Conservation (phyloP, 768 basidiomycete genomes). For the Kondoa malvinella region DNA sequence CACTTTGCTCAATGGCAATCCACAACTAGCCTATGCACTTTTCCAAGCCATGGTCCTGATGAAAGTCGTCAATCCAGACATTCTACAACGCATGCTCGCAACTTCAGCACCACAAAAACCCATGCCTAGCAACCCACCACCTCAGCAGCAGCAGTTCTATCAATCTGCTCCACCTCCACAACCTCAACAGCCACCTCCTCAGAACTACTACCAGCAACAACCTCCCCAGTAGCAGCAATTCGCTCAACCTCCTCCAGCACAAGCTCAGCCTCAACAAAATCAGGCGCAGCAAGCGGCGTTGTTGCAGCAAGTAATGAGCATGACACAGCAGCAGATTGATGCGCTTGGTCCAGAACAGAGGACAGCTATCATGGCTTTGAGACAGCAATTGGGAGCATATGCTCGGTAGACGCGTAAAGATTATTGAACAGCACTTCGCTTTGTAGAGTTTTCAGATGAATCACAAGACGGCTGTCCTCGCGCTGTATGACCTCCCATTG, state of each 20-base stretch:
- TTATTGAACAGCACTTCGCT: no score
- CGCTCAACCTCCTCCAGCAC: no score
- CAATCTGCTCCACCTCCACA: slow-evolving; percentile 15
- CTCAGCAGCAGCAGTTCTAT: slow-evolving; percentile 20
- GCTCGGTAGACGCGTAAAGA: no score
- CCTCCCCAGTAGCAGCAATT: slow-evolving; percentile 15
- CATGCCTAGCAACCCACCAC: neutral
- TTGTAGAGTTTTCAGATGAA: no score
- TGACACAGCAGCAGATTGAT: slow-evolving; percentile 69
- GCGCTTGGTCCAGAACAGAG: slow-evolving; percentile 61
- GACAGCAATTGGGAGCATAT: neutral
- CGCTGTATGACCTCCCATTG: no score
- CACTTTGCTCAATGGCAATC: slow-evolving; percentile 57
- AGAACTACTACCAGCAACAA: slow-evolving; percentile 22
- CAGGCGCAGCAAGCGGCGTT: slow-evolving; percentile 39
- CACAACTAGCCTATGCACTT: slow-evolving; percentile 86
- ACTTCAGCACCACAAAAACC: slow-evolving; percentile 23
- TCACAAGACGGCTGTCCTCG: no score
- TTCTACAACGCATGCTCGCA: slow-evolving; percentile 52
- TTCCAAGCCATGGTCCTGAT: slow-evolving; percentile 86
- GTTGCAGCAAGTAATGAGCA: slow-evolving; percentile 65
- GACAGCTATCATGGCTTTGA: slow-evolving; percentile 50
- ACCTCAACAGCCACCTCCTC: slow-evolving; percentile 29
- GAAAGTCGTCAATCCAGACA: slow-evolving; percentile 75
- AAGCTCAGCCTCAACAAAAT: neutral